Evolutionary conservation across 164 flowering plant species (phyloP).

Genomic region (Nelumbo lutea): DNA sequence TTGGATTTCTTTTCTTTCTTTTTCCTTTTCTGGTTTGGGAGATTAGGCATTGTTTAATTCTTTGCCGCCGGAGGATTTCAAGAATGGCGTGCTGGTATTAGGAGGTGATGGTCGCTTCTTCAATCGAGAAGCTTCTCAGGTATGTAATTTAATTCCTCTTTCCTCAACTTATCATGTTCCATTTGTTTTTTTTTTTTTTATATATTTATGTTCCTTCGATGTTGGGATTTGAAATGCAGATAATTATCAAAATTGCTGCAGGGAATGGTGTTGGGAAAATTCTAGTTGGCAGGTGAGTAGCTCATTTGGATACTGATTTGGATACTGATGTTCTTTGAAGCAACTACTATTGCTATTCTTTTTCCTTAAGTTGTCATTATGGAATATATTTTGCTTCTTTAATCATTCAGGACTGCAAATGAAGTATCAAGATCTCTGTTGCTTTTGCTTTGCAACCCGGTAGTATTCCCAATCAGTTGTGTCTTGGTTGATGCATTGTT

Average conservation of each 20-base stretch:
- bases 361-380: no score
- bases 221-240: constrained; percentile 36
- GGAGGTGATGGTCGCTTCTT: constrained; percentile 99
- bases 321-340: no score
- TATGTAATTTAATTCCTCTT: constrained; percentile 11
- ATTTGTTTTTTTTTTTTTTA: background rate
- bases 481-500: no score
- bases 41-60: constrained; percentile 85
- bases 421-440: no score
- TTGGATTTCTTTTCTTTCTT: background rate
- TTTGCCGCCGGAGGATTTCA: constrained; percentile 81
- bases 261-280: constrained; percentile 95
- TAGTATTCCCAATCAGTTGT: no score
- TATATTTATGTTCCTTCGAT: background rate
- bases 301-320: background rate
- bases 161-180: background rate
- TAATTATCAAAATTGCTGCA: constrained; percentile 89
- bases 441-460: no score
- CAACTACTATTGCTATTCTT: no score
- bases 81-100: constrained; percentile 71
- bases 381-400: no score
- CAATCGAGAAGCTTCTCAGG: constrained; percentile 93
- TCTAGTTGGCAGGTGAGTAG: constrained; percentile 80
- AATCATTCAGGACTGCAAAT: no score
- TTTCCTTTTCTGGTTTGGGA: background rate